A percentile compares a stretch with the other conserved stretches of the same genome.
These are phyloP conservation scores for Leccinum fallax DNA, from an alignment of 1,284 basidiomycete genomes.

Conservation along the genomic window DNA sequence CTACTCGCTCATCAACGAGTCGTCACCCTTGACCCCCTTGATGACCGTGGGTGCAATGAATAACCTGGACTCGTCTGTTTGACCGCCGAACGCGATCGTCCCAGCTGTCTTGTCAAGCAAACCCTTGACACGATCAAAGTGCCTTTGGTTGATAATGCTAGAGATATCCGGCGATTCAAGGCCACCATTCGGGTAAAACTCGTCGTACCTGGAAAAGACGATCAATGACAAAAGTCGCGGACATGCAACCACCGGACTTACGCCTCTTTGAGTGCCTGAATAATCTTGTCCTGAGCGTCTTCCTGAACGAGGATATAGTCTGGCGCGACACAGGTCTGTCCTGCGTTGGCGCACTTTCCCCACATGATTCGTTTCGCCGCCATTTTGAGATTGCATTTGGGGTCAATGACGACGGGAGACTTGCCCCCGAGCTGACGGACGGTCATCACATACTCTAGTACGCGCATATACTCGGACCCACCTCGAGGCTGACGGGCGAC, in stretches of 20 bases:
- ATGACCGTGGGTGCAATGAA: too few relatives aligned
- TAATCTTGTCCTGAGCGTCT: conserved; percentile 62
- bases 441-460: not conserved
- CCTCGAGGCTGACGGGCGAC: conserved; percentile 83
- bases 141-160: not conserved
- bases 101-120: too few relatives aligned
- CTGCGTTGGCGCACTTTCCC: conserved; percentile 78
- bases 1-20: too few relatives aligned
- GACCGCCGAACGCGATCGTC: too few relatives aligned
- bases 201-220: conserved; percentile 43
- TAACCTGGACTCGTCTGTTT: too few relatives aligned
- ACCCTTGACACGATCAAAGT: too few relatives aligned
- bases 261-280: conserved; percentile 64
- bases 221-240: not conserved
- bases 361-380: conserved; percentile 72
- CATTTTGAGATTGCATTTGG: conserved; percentile 59
- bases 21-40: too few relatives aligned
- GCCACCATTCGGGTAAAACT: conserved; percentile 56
- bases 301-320: conserved; percentile 81
- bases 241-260: conserved; percentile 34
- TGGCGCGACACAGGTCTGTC: conserved; percentile 75
- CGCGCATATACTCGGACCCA: conserved; percentile 23
- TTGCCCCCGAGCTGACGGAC: conserved; percentile 50
- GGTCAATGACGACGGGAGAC: conserved; percentile 83
- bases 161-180: conserved; percentile 45